Evolutionary conservation across 108 stramenopile genomes (phyloP).

Genomic region (Nitzschia inconspicua): DNA sequence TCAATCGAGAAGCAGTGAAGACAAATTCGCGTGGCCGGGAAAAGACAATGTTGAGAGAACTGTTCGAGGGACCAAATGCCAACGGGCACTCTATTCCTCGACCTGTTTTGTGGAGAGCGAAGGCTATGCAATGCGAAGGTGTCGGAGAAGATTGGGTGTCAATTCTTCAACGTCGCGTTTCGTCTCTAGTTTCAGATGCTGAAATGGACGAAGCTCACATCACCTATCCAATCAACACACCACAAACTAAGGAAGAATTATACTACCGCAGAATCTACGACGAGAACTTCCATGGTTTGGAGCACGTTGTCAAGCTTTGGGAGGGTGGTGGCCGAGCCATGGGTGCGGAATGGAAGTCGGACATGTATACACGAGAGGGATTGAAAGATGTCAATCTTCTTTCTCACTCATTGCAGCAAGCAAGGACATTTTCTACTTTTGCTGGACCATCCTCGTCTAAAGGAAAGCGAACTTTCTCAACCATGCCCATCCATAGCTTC

Average conservation of each 20-base stretch:
- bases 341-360: slow-evolving; percentile 69
- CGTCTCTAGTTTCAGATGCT: slow-evolving; percentile 58
- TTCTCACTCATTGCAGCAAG: slow-evolving; percentile 55
- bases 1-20: slow-evolving; percentile 54
- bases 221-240: slow-evolving; percentile 63
- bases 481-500: slow-evolving; percentile 13
- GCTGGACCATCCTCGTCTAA: neutral
- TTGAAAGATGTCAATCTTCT: slow-evolving; percentile 53
- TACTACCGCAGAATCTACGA: slow-evolving; percentile 72
- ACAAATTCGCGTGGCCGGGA: slow-evolving; percentile 60
- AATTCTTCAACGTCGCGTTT: slow-evolving; percentile 60
- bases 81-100: slow-evolving; percentile 61
- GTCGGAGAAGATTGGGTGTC: slow-evolving; percentile 81
- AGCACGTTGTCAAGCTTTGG: slow-evolving; percentile 67
- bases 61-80: slow-evolving; percentile 62
- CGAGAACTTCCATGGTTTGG: slow-evolving; percentile 60
- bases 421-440: slow-evolving; percentile 24
- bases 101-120: slow-evolving; percentile 72
- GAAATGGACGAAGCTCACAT: slow-evolving; percentile 60
- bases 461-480: slow-evolving; percentile 17
- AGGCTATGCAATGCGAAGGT: slow-evolving; percentile 86
- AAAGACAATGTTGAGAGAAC: slow-evolving; percentile 60
- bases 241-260: slow-evolving; percentile 78
- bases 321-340: slow-evolving; percentile 69
- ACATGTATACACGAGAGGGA: slow-evolving; percentile 68